Percentiles rank a stretch among this genome's conserved stretches.
These are phyloP conservation scores for Mycogone perniciosa DNA, from an alignment of 2,329 filamentous ascomycete species.

Conservation along the genomic window DNA sequence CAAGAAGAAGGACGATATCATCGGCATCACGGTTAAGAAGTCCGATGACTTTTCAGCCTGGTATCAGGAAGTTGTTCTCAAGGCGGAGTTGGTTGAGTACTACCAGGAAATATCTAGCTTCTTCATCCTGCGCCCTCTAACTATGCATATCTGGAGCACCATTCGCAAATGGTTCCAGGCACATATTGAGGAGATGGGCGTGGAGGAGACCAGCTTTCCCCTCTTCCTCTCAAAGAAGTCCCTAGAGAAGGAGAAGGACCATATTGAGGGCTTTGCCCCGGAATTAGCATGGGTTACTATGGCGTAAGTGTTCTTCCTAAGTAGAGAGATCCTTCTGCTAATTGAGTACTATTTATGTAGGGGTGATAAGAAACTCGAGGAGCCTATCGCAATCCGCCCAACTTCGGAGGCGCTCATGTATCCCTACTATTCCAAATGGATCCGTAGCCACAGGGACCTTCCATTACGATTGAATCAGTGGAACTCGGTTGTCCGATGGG, in stretches of 20 bases:
- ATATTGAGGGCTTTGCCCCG: conserved; percentile 97
- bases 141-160: conserved; percentile 61
- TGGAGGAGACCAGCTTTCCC: conserved; percentile 94
- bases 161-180: conserved; percentile 63
- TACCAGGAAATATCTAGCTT: conserved; percentile 92
- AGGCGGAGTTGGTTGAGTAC: conserved; percentile 97
- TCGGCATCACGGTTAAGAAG: conserved; percentile 84
- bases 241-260: conserved; percentile 81
- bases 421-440: conserved; percentile 94
- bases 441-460: conserved; percentile 90
- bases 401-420: conserved; percentile 83
- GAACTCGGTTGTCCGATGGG: conserved; percentile 91
- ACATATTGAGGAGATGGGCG: conserved; percentile 83
- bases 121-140: conserved; percentile 76
- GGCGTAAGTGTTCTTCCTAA: conserved; percentile 45
- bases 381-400: conserved; percentile 60
- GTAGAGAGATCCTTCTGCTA: not conserved
- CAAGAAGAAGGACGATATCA: conserved; percentile 62
- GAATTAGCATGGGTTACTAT: conserved; percentile 86
- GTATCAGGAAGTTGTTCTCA: conserved; percentile 97
- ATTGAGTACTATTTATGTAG: conserved; percentile 35
- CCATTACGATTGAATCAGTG: conserved; percentile 94
- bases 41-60: conserved; percentile 83
- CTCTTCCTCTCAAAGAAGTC: conserved; percentile 93
- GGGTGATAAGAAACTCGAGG: conserved; percentile 88